Evolutionary conservation across 495 filamentous ascomycete species (phyloP).

Genomic region (Penicillium soppii): DNA sequence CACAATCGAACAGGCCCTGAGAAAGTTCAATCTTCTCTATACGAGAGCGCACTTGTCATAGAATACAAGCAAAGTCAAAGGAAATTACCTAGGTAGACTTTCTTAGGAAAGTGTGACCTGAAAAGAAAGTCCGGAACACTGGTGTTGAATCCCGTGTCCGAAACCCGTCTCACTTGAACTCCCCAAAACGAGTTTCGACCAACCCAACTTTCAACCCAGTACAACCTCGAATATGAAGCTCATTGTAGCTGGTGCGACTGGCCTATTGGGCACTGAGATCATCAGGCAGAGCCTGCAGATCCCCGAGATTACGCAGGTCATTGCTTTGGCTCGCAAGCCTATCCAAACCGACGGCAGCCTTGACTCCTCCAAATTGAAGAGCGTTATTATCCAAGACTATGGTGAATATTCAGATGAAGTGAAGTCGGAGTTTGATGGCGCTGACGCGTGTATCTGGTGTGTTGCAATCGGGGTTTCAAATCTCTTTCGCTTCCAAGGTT

Average conservation of each 20-base stretch:
- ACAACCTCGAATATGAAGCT: conserved; percentile 44
- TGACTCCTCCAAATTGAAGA: conserved; percentile 39
- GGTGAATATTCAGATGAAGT: conserved; percentile 39
- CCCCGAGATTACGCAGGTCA: conserved; percentile 37
- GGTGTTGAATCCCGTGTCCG: not conserved
- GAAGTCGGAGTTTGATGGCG: conserved; percentile 38
- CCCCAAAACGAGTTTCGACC: no score
- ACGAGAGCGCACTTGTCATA: no score
- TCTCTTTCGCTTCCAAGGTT: not conserved
- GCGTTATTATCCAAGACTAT: conserved; percentile 40
- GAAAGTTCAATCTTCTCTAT: no score
- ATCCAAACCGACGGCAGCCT: conserved; percentile 22
- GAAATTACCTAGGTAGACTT: no score
- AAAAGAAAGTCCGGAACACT: no score
- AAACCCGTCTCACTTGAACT: not conserved
- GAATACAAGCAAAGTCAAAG: no score
- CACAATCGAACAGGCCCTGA: no score
- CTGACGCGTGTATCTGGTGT: conserved; percentile 56
- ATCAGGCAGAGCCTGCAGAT: conserved; percentile 41
- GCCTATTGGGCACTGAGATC: conserved; percentile 46
- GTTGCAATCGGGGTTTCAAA: not conserved
- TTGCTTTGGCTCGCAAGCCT: conserved; percentile 41
- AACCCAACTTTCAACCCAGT: not conserved
- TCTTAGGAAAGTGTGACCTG: no score
- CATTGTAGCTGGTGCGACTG: conserved; percentile 49